Evolutionary conservation across 352 stramenopile species (phyloP), one percentile per base, ranked within the genome.

Genomic region (Globisporangium ultimum): DNA sequence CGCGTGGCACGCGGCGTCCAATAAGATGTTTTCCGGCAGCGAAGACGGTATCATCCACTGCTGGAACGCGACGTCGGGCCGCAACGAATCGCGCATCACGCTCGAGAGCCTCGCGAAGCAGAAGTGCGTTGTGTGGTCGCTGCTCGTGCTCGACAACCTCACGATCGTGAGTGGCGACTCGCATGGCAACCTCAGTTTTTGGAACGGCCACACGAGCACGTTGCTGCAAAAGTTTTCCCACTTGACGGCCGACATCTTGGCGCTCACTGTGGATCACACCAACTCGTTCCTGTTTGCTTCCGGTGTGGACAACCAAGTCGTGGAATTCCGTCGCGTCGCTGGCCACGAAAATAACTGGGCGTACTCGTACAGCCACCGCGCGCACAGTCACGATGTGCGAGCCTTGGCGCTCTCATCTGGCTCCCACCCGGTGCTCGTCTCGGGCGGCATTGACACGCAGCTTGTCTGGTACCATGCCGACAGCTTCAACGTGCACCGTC

Each of bases 101-200:
- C 75, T 93, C 42, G 85, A 94, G 64, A 88, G 65, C 28, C 46
- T 92, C 36, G 76, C 80, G 56, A 91, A 89, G 62, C 82, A 89
- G 42, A 85, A 87, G 51, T 76, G 80, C 45, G 70, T 94, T 20
- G 83, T 98, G 38, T 98, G 95, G 95, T 85, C 89, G 40, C 71
- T 98, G 21, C 57, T 86, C 17, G 87, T 93, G 22, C 74, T 98
- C n/a, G 65, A 89, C 20, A 89, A 97, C 64, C 75, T 93, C 14
- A 98, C 95, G 24, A 75, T 98, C 40, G 80, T 98, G 46, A 96
- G 89, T 15, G 93, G 89, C 36, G 94, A 98, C 67, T 98, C 93
- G 40, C 75, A 96, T 45, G 95, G 93, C 40, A 85, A 96, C 56
- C 71, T 98, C 13, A 96, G 96, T 69, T 92, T 98, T 51, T 98